These are phyloP conservation scores for Epichloe baconii DNA, from an alignment of 2,329 filamentous ascomycete genomes.

Conservation along the genomic window DNA sequence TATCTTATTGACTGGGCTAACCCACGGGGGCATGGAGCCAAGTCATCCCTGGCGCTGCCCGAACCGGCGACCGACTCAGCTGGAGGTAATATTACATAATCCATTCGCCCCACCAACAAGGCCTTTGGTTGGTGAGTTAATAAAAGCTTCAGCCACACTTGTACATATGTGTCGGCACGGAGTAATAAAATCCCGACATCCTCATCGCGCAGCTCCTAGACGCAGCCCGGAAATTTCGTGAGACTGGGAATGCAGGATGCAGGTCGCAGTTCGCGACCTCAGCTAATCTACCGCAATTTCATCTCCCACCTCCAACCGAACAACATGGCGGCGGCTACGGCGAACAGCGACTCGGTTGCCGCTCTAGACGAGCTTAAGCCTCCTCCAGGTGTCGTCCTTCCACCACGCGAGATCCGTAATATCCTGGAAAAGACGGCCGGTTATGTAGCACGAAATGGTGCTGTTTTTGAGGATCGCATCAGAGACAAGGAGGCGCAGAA, in stretches of 20 bases:
- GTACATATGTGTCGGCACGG: neutral
- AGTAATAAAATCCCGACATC: neutral
- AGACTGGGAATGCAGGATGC: neutral
- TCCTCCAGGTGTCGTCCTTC: constrained; percentile 72
- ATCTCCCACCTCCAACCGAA: constrained; percentile 6
- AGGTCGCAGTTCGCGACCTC: neutral
- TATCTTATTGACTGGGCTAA: too few relatives aligned
- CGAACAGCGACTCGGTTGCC: constrained; percentile 40
- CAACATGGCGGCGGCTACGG: constrained; percentile 21
- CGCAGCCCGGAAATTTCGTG: neutral
- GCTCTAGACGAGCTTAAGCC: constrained; percentile 58
- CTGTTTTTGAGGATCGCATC: constrained; percentile 69
- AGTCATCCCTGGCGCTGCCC: too few relatives aligned
- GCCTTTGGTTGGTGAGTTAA: too few relatives aligned
- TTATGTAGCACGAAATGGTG: constrained; percentile 62
- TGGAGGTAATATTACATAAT: too few relatives aligned
- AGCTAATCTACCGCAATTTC: neutral
- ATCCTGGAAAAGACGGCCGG: constrained; percentile 90
- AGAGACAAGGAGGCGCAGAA: constrained; percentile 73
- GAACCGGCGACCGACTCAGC: too few relatives aligned
- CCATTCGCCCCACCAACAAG: too few relatives aligned
- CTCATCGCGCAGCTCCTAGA: neutral
- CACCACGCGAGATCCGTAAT: constrained; percentile 74
- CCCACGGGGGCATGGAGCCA: too few relatives aligned
- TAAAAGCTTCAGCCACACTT: too few relatives aligned